Evolutionary conservation across 2,329 filamentous ascomycete genomes (phyloP).

Genomic region (Rhexocercosporidium sp.): DNA sequence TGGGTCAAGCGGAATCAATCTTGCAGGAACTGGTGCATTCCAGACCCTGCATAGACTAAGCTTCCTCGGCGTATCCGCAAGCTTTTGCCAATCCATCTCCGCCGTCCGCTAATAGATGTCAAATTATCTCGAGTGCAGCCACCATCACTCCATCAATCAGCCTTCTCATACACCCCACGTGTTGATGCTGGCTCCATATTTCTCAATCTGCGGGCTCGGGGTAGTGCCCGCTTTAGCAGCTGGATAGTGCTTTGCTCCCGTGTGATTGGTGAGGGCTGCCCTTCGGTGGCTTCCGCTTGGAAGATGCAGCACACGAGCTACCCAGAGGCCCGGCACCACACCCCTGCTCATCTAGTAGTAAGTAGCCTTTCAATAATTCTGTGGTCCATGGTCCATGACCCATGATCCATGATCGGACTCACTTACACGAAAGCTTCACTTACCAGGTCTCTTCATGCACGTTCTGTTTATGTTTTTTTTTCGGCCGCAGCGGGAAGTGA

Average conservation of each 20-base stretch:
- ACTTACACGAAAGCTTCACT: background rate
- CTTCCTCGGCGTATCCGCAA: conserved; percentile 3
- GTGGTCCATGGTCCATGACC: too few species aligned
- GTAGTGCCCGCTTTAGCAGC: conserved; percentile 7
- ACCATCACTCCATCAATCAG: background rate
- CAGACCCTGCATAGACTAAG: conserved; percentile 1
- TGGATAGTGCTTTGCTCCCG: background rate
- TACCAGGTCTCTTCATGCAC: background rate
- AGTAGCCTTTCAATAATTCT: background rate
- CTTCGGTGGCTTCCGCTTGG: background rate
- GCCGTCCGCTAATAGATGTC: background rate
- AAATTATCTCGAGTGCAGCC: background rate
- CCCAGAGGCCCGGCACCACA: background rate
- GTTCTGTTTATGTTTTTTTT: background rate
- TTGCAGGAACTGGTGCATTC: background rate
- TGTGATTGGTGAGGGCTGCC: background rate
- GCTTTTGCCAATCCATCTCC: background rate
- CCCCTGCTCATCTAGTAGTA: background rate
- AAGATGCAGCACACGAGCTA: conserved; percentile 4
- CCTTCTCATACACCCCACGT: conserved; percentile 9
- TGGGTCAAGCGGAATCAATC: background rate
- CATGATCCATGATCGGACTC: too few species aligned
- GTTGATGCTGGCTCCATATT: background rate
- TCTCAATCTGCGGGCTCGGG: background rate
- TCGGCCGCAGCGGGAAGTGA: background rate